Evolutionary conservation across 2,329 filamentous ascomycete species (phyloP).

Genomic region (Didymella pomorum): DNA sequence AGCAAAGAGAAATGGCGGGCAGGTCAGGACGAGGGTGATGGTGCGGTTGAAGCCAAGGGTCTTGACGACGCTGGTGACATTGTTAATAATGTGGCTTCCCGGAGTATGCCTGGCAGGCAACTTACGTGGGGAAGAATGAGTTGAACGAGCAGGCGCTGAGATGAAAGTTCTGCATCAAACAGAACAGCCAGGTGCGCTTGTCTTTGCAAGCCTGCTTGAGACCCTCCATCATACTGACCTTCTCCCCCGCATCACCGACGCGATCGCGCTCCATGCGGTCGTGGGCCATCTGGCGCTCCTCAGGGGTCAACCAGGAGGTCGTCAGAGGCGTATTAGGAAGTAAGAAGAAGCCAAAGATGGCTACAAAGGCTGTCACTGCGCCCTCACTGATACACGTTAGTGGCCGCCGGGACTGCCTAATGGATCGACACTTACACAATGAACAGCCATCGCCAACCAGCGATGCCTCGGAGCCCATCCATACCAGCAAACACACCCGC

Average conservation of each 20-base stretch:
- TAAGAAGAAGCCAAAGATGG: conserved; percentile 41
- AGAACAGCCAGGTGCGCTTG: conserved; percentile 43
- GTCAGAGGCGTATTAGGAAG: conserved; percentile 45
- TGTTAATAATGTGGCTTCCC: background rate
- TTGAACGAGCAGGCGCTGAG: conserved; percentile 43
- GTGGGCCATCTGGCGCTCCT: conserved; percentile 54
- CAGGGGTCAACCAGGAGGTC: conserved; percentile 56
- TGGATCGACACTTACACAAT: conserved; percentile 45
- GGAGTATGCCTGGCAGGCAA: background rate
- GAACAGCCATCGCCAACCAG: conserved; percentile 51
- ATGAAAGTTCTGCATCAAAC: conserved; percentile 44
- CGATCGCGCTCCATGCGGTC: conserved; percentile 57
- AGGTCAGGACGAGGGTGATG: conserved; percentile 49
- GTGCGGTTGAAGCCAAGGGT: conserved; percentile 50
- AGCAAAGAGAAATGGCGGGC: conserved; percentile 59
- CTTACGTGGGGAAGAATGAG: conserved; percentile 45
- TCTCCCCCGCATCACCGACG: conserved; percentile 52
- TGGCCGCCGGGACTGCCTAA: background rate
- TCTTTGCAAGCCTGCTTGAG: conserved; percentile 41
- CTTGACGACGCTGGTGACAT: conserved; percentile 39
- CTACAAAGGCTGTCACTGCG: conserved; percentile 35
- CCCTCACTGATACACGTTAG: conserved; percentile 34
- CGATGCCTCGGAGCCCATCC: conserved; percentile 39
- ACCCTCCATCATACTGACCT: conserved; percentile 38
- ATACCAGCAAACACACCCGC: conserved; percentile 50